phyloP scores from a whole-genome alignment of 306 rosid genomes.

The Amphicarpaea edgeworthii region DNA sequence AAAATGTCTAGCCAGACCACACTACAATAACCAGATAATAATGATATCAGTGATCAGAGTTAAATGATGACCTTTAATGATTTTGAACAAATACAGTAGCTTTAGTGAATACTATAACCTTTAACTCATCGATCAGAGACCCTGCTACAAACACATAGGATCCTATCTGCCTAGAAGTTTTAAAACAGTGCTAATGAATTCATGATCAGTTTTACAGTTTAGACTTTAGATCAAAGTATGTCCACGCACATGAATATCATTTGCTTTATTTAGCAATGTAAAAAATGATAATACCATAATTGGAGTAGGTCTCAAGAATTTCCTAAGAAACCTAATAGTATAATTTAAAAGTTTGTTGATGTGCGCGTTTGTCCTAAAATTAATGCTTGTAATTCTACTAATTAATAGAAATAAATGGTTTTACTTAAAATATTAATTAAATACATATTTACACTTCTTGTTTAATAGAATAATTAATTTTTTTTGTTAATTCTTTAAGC shows the following conservation, averaged over 20 bases:
- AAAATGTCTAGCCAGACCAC: slow-evolving; percentile 12
- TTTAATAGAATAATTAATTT: not conserved
- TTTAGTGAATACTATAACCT: slow-evolving; percentile 18
- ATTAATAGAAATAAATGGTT: not conserved
- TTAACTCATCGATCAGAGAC: slow-evolving; percentile 30
- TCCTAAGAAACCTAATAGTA: not conserved
- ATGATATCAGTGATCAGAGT: slow-evolving; percentile 20
- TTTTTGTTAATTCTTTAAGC: not conserved
- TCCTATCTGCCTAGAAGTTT: slow-evolving; percentile 24
- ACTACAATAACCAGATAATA: slow-evolving; percentile 28
- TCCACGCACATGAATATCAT: slow-evolving; percentile 8
- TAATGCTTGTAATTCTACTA: not conserved
- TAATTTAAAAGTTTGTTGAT: not conserved
- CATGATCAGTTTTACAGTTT: not conserved
- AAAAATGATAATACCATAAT: slow-evolving; percentile 33
- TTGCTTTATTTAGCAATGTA: slow-evolving; percentile 41
- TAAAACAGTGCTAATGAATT: slow-evolving; percentile 19
- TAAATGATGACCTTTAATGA: not conserved
- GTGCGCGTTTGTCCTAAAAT: not conserved
- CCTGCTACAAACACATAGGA: slow-evolving; percentile 37
- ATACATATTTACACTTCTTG: not conserved
- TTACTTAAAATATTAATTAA: not conserved
- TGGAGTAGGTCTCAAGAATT: slow-evolving; percentile 16
- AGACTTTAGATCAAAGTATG: not conserved
- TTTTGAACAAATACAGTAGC: slow-evolving; percentile 11